Evolutionary conservation across 768 basidiomycete genomes (phyloP), one percentile per base, ranked within the genome.

Genomic region (Suillus subaureus): DNA sequence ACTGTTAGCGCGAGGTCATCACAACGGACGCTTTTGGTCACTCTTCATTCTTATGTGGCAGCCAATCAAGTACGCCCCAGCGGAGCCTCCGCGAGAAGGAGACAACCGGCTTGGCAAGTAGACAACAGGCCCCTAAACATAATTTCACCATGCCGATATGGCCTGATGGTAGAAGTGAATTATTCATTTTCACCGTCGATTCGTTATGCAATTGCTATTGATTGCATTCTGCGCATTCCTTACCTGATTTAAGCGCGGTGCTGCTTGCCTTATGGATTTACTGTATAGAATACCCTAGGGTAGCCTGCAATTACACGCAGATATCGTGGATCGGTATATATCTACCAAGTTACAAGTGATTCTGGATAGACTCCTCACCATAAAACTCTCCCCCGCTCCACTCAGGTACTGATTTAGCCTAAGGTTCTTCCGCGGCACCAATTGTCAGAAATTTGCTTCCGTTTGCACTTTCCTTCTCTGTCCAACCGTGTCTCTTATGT

Each of bases 401-500:
- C 40, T 43, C 58, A 60, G 58, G 58, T 43, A 60, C 58, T 60
- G 58, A 60, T 60, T 60, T 42, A 60, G 58, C 58, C 26, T 28
- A 43, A 60, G 40, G 16, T 58, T 58, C 57, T 58, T 58, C 26
- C 57, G 39, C 58, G 58, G 58, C 40, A 61, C 45, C 57, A 57
- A 60, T 64, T 61, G 63, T 64, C 31, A 28, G 56, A 56, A 56
- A 37, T 39, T 74, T 75, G 75, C 66, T 70, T 65, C 64, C 64
- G 71, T 74, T 57, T 56, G 49, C 9, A 31, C 55, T 61, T 64
- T 64, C 70, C 67, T 72, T 31, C 51, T 40, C 57, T 26, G 43
- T 23, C 62, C 66, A 64, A 45, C 61, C 58, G 73, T 33, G 21
- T 31, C 52, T 40, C 62, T 52, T 67, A 75, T 75, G 74, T 67